A percentile compares a stretch with the other conserved stretches of the same genome.
Conservation (phyloP, 2,329 filamentous ascomycete species). For the Beauveria sp. region DNA sequence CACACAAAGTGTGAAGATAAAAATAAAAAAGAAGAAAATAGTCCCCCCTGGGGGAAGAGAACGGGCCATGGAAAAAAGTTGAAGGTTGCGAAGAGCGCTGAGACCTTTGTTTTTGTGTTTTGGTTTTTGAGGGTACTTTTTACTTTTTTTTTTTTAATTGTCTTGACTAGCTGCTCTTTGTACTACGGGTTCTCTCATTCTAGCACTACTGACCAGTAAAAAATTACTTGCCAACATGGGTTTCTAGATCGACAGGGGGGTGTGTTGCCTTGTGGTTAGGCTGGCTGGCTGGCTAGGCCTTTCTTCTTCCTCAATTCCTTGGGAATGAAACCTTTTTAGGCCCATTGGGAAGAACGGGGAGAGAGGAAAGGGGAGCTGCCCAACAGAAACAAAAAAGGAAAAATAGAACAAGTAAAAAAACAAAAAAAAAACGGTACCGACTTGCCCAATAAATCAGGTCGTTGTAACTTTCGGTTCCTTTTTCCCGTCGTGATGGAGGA, state of each 20-base stretch:
- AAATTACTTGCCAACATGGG: background rate
- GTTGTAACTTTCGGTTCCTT: background rate
- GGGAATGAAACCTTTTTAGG: background rate
- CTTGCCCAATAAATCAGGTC: background rate
- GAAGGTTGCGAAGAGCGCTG: background rate
- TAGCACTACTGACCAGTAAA: too few relatives aligned
- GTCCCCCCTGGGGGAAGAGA: background rate
- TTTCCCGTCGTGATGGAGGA: background rate
- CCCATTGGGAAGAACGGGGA: background rate
- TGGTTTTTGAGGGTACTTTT: background rate
- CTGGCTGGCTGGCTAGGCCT: background rate
- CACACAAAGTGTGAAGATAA: too few relatives aligned
- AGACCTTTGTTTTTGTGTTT: constrained; percentile 2
- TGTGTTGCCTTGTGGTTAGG: background rate
- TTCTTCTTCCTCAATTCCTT: background rate
- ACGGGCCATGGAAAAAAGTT: background rate
- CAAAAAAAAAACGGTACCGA: background rate
- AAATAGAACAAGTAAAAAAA: background rate
- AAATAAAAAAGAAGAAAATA: too few relatives aligned
- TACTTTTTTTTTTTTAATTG: background rate
- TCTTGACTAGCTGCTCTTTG: background rate
- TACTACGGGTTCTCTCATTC: background rate
- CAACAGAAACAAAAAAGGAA: background rate
- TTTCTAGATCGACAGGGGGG: constrained; percentile 11
- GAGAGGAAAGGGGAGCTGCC: background rate